These are phyloP conservation scores for Aspergillus sparsus DNA, from an alignment of 495 filamentous ascomycete species.

Conservation along the genomic window DNA sequence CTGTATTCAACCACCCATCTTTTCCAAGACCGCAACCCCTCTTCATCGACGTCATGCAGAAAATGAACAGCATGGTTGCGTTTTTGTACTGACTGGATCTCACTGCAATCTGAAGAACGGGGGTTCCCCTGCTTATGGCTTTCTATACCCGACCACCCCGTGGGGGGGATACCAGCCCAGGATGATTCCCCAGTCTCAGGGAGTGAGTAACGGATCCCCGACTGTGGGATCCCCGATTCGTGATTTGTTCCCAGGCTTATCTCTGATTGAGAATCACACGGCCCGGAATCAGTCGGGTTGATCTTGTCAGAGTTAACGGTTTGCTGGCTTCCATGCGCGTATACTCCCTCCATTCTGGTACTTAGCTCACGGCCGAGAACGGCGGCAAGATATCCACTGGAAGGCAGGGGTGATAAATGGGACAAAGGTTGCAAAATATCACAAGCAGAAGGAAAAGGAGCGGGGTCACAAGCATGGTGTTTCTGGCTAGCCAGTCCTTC, in stretches of 20 bases:
- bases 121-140: constrained; percentile 15
- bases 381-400: constrained; percentile 29
- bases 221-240: constrained; percentile 6
- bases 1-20: constrained; percentile 42
- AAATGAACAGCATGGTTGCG: constrained; percentile 31
- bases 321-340: constrained; percentile 9
- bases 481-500: constrained; percentile 10
- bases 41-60: constrained; percentile 35
- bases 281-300: constrained; percentile 3
- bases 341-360: constrained; percentile 12
- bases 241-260: constrained; percentile 12
- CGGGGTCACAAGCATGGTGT: constrained; percentile 11
- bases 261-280: constrained; percentile 8
- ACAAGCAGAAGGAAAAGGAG: constrained; percentile 33
- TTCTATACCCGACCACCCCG: constrained; percentile 13
- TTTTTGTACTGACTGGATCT: constrained; percentile 23
- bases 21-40: constrained; percentile 37
- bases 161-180: constrained; percentile 15
- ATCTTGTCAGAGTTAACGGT: not conserved
- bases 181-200: constrained; percentile 11
- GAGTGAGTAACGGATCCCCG: constrained; percentile 12
- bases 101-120: constrained; percentile 15
- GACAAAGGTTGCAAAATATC: constrained; percentile 43
- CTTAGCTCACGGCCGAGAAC: constrained; percentile 22
- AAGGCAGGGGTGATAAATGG: constrained; percentile 32